Base-by-base conservation (phyloP, 306 rosid species). In the Geum urbanum region DNA sequence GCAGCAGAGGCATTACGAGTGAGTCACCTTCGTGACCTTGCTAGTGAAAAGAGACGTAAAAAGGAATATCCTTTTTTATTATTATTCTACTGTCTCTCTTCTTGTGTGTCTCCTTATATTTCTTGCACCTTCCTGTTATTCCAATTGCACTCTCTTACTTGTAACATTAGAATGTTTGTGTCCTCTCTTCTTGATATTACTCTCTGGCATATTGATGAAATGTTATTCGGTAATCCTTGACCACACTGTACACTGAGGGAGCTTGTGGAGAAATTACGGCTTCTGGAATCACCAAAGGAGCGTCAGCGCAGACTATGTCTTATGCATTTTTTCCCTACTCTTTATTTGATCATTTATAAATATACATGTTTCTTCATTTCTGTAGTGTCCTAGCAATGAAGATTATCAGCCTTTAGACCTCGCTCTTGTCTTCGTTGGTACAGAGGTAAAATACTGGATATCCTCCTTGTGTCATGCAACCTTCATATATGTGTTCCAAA, bases 31-130 rank as follows among this genome's bases (percentile, higher is more conserved):
- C 96, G 88, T 48, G 89, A 84, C 77, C 84, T 90, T 75, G 96
- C 98, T 76, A 90, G 85, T 80, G 96, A 88, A 80, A 90, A 88
- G 81, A 96, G 97, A 73, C 82, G 70, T 69, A 71, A 76, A 75
- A 91, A 88, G 79, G 97, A 94, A 94, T 94, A 94, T 94, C 98
- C 97, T 90, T 94, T 77, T 72, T 78, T 22, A 32, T 79, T 56
- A 62, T 64, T 32, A 40, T 77, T 54, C 32, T 1, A 19, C 4
- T 66, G 41, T 59, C 10, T 45, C 39, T 67, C 41, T 14, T 59
- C 40, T 52, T 20, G 41, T 39, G 37, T 32, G 47, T 50, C 4
- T 54, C 40, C 43, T 48, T 46, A 56, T 58, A 51, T 53, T 61
- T 3, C 44, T 47, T 51, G 63, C 45, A 39, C 55, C 27, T 72